Evolutionary conservation across 768 basidiomycete genomes (phyloP), one percentile per base, ranked within the genome.

Genomic region (Boletus pseudopeckii): DNA sequence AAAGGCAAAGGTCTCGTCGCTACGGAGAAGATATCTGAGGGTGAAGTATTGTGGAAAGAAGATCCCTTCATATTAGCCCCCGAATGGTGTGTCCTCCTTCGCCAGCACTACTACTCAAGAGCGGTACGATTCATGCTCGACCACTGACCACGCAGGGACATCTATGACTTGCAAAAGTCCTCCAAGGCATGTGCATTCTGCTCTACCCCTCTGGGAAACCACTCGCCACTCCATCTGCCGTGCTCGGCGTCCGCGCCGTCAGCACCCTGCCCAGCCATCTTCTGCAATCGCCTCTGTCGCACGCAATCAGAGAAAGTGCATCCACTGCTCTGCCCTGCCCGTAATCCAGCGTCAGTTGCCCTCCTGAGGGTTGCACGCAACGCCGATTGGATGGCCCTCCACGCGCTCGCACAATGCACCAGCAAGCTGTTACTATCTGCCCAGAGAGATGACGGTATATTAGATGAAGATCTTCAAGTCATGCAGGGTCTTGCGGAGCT

Each of bases 1-100:
- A 92, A 86, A 63, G 92, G 93, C 3, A 94, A 94, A 62, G 93
- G 92, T 0, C 74, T 96, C 34, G 81, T 94, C 0, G 90, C 90
- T 1, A 80, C 71, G 33, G 80, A 83, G 46, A 74, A 77, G 30
- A 86, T 95, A 49, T 71, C 72, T 24, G 80, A 83, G 61, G 90
- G 87, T 0, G 89, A 94, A 56, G 72, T 82, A 5, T 67, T 96
- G 17, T 94, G 92, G 90, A 86, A 83, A 54, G 92, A 95, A 64
- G 88, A 91, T 62, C 90, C 89, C 1, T 91, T 86, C 64, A 70
- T 86, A 42, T 70, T 90, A 20, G 86, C 88, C n/a, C 84, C 89
- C n/a, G 86, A 89, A 71, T 89, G 85, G 87, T 89, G 66, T 55
- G 75, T 63, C 7, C 69, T 62, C n/a, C 11, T 18, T 28, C 15